A percentile compares a stretch with the other conserved stretches of the same genome.
Evolutionary conservation across 345 rosid species (phyloP).

Genomic region (Cochlearia excelsa): DNA sequence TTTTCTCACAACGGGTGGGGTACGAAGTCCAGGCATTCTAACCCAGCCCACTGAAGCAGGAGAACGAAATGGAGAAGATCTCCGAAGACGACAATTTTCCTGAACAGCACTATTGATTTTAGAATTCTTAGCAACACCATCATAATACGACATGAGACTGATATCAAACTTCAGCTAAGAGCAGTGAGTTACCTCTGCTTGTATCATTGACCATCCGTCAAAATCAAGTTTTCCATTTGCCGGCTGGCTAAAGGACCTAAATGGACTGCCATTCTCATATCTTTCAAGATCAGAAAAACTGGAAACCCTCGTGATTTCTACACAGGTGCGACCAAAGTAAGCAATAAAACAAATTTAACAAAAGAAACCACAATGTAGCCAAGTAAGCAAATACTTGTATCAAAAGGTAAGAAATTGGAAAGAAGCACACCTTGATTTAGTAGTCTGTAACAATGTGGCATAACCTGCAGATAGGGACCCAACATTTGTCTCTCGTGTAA

Average conservation of each 20-base stretch:
- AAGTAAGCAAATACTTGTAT: background rate
- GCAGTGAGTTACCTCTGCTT: slow-evolving; percentile 62
- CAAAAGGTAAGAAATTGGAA: background rate
- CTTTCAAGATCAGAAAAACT: slow-evolving; percentile 69
- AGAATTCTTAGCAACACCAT: slow-evolving; percentile 4
- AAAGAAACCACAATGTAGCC: background rate
- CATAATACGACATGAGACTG: slow-evolving; percentile 2
- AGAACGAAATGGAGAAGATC: slow-evolving; percentile 58
- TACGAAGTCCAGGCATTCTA: slow-evolving; percentile 61
- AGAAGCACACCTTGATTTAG: slow-evolving; percentile 61
- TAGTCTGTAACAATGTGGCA: slow-evolving; percentile 72
- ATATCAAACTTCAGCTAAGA: slow-evolving; percentile 1
- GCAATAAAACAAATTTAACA: background rate
- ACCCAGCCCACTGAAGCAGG: slow-evolving; percentile 70
- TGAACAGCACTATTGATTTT: slow-evolving; percentile 25
- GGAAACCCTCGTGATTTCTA: slow-evolving; percentile 76
- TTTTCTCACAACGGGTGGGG: slow-evolving; percentile 62
- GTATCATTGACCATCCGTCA: slow-evolving; percentile 79
- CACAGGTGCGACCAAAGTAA: slow-evolving; percentile 23
- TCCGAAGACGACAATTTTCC: slow-evolving; percentile 79
- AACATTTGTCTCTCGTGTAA: slow-evolving; percentile 81
- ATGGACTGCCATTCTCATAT: slow-evolving; percentile 81
- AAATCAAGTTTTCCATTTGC: slow-evolving; percentile 71
- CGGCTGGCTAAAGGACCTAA: slow-evolving; percentile 65
- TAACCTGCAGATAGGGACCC: slow-evolving; percentile 69